A percentile compares a stretch with the other conserved stretches of the same genome.
Conservation (phyloP, 1,139 yeast species). For the Suhomyces choctaworum region DNA sequence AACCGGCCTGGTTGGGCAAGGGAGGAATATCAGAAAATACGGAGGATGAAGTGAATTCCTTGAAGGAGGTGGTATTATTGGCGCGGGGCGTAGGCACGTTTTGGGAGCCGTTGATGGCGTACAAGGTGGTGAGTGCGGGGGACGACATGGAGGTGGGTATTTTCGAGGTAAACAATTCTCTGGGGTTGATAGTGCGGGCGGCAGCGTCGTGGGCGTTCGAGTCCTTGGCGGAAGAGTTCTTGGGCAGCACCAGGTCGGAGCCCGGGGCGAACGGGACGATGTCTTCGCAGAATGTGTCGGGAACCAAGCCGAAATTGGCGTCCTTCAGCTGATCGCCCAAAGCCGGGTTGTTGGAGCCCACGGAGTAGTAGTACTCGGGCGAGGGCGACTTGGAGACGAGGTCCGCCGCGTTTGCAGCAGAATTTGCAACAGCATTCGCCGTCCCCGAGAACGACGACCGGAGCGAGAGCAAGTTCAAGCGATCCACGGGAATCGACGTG, state of each 20-base stretch:
- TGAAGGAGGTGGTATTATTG: slow-evolving; percentile 1
- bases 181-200: slow-evolving; percentile 25
- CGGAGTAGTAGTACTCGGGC: slow-evolving; percentile 13
- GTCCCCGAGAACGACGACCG: slow-evolving; percentile 4
- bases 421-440: slow-evolving; percentile 3
- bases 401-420: neutral
- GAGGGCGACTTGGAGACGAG: slow-evolving; percentile 12
- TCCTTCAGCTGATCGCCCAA: neutral
- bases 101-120: slow-evolving; percentile 11
- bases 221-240: neutral
- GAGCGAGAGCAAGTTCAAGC: slow-evolving; percentile 16
- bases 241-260: neutral
- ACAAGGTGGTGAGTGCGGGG: slow-evolving; percentile 22
- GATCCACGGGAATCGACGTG: slow-evolving; percentile 17
- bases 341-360: slow-evolving; percentile 1
- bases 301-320: slow-evolving; percentile 1
- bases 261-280: slow-evolving; percentile 1
- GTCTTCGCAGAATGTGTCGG: slow-evolving; percentile 7
- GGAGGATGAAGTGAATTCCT: neutral
- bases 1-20: slow-evolving; percentile 14
- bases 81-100: slow-evolving; percentile 3
- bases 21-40: slow-evolving; percentile 12
- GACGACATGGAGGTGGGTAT: slow-evolving; percentile 19
- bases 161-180: slow-evolving; percentile 19
- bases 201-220: neutral